Conservation (phyloP, 805 yeast species). For the Candida vaughaniae region DNA sequence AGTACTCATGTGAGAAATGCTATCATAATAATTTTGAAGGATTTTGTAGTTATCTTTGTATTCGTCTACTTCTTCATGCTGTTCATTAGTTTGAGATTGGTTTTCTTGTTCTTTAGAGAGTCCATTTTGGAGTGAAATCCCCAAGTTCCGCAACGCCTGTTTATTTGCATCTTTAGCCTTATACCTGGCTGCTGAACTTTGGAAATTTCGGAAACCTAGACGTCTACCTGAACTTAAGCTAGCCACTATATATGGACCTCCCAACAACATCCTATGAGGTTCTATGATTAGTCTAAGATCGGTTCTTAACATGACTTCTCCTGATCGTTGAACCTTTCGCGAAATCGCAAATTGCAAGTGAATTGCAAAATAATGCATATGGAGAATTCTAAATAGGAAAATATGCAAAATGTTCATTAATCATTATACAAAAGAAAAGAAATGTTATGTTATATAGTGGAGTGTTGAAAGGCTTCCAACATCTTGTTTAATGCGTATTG, state of each 20-base stretch:
- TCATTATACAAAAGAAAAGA: conserved; percentile 1
- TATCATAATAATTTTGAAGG: conserved; percentile 21
- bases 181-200: not conserved
- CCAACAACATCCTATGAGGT: conserved; percentile 1
- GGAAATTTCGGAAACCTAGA: not conserved
- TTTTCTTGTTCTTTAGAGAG: conserved; percentile 17
- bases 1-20: conserved; percentile 35
- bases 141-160: conserved; percentile 30
- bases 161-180: conserved; percentile 16
- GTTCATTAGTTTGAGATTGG: not conserved
- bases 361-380: too few species aligned
- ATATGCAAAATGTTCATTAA: conserved; percentile 7
- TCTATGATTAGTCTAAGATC: too few species aligned
- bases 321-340: too few species aligned
- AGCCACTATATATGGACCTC: not conserved
- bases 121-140: conserved; percentile 29
- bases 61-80: conserved; percentile 1
- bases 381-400: too few species aligned
- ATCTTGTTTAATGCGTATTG: conserved; percentile 31
- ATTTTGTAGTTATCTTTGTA: conserved; percentile 4
- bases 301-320: too few species aligned
- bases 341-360: too few species aligned
- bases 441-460: conserved; percentile 1
- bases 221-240: not conserved
- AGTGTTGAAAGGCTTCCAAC: conserved; percentile 16